These are phyloP conservation scores for Coriolopsis trogii DNA, from an alignment of 1,284 basidiomycete species.

Conservation along the genomic window DNA sequence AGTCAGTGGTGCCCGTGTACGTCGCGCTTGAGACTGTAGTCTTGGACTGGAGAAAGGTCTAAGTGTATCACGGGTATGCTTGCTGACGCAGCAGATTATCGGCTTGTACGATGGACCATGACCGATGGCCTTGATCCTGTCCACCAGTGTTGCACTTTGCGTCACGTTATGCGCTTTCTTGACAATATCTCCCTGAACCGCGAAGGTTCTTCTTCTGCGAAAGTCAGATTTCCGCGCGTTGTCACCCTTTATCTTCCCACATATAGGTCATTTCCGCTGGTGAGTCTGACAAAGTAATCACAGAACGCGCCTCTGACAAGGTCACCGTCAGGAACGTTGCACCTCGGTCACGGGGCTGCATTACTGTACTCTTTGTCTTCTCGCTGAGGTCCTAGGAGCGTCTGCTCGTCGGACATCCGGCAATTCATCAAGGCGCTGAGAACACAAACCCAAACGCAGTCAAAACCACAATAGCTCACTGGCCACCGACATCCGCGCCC, in stretches of 20 bases:
- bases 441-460: constrained; percentile 3
- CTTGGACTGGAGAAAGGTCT: no score
- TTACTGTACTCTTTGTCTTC: background rate
- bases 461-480: constrained; percentile 10
- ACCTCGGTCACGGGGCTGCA: constrained; percentile 16
- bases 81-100: no score
- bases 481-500: background rate
- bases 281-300: background rate
- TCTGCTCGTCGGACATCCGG: constrained; percentile 15
- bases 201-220: background rate
- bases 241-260: background rate
- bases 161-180: background rate
- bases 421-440: constrained; percentile 8
- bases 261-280: background rate
- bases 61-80: no score
- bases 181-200: background rate
- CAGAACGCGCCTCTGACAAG: background rate
- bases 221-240: background rate
- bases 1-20: no score
- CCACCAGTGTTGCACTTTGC: background rate
- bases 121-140: no score
- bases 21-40: no score
- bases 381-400: no score
- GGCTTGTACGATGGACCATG: no score
- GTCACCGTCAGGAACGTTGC: background rate